Evolutionary conservation across 1,284 basidiomycete species (phyloP).

Genomic region (Violaceomyces palustris): DNA sequence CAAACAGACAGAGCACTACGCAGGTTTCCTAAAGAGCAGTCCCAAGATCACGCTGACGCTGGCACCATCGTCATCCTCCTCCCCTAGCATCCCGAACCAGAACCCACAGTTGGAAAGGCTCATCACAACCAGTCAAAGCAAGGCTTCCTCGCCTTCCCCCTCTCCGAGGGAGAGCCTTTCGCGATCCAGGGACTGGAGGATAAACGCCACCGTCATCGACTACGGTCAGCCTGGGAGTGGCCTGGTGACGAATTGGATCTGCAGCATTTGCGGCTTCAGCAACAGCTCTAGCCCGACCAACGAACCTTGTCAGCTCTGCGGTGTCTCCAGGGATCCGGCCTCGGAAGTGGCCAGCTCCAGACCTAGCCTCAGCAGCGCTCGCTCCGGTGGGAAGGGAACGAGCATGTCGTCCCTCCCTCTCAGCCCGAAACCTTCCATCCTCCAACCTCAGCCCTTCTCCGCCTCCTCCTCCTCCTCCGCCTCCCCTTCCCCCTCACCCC

Average conservation of each 20-base stretch:
- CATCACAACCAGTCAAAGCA: no score
- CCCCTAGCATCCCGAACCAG: no score
- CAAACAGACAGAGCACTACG: conserved; percentile 79
- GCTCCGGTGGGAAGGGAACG: conserved; percentile 6
- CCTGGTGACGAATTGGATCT: conserved; percentile 3
- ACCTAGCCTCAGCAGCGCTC: not conserved
- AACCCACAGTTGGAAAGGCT: no score
- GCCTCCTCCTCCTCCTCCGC: no score
- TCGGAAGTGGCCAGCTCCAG: not conserved
- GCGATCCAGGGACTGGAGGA: conserved; percentile 5
- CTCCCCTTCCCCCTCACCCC: not conserved
- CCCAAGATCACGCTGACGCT: conserved; percentile 74
- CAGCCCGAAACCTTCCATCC: conserved; percentile 1
- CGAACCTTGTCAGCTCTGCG: conserved; percentile 8
- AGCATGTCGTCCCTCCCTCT: conserved; percentile 1
- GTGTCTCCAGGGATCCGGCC: conserved; percentile 31
- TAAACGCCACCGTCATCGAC: not conserved
- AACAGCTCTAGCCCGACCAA: conserved; percentile 2
- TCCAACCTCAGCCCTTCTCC: not conserved
- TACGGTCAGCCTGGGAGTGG: not conserved
- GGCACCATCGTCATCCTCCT: no score
- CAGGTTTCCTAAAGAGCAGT: conserved; percentile 83
- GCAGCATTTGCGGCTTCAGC: conserved; percentile 8
- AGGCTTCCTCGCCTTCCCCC: no score
- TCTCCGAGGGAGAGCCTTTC: conserved; percentile 15